Base-by-base conservation (phyloP, 2,329 filamentous ascomycete genomes). In the Apiospora phragmitis region DNA sequence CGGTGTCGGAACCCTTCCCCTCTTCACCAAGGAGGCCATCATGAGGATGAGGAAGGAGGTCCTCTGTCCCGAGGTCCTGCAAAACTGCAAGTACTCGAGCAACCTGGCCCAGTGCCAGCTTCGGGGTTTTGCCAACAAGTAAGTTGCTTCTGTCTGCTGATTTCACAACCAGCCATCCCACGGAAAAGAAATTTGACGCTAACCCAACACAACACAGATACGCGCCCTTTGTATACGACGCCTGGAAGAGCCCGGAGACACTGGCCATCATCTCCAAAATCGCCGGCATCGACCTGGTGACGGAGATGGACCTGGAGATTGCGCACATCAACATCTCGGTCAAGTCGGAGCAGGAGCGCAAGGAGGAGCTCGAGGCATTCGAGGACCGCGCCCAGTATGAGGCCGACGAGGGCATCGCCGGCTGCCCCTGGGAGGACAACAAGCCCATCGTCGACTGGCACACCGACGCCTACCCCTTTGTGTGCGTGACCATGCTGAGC, bases 401-500 rank as follows among this genome's bases (percentile, higher is more conserved):
- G 51, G 74, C 76, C 9, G 77, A 78, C 51, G 77, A 78, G 71
- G 77, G 76, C 55, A 78, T 78, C 47, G 75, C 72, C 0, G 76
- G 76, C 35, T 77, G 76, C 65, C 76, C 76, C 6, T 82, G 80
- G 74, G 83, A 85, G 35, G 84, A 88, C 66, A 83, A 85, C 45
- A 83, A 85, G 73, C 86, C 89, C 6, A 86, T 89, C 32, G 85
- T 91, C 41, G 87, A 85, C 47, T 92, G 89, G 89, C 89, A 91
- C 79, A 87, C 82, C 0, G 90, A 92, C 77, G 89, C 87, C 76
- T 91, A 90, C 76, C 89, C 90, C 0, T 92, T 91, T 76, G 90
- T 92, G n/a, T 91, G 89, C 73, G 89, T 92, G n/a, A 84, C 86
- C 9, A 92, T 92, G 89, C 83, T 92, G 38, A 89, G 87, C 45